Conservation (phyloP, 345 rosid species). For the Citrus mangshanensis region DNA sequence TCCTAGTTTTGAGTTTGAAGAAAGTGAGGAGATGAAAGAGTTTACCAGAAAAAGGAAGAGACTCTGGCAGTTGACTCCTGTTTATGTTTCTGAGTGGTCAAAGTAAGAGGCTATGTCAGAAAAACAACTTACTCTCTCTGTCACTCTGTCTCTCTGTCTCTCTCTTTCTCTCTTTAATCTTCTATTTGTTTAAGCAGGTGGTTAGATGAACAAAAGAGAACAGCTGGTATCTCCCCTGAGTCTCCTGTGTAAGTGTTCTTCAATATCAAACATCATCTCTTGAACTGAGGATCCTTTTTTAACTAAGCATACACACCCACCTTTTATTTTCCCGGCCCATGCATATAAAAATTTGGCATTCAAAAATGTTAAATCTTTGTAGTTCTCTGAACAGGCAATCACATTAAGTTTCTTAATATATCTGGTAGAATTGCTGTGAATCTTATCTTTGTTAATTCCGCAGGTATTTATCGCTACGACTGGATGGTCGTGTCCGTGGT, state of each 20-base stretch:
- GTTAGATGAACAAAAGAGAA: slow-evolving; percentile 84
- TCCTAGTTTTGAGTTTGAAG: slow-evolving; percentile 64
- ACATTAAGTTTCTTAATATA: neutral
- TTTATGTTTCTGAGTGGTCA: slow-evolving; percentile 65
- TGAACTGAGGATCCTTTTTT: neutral
- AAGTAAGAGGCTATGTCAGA: slow-evolving; percentile 46
- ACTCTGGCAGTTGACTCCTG: slow-evolving; percentile 83
- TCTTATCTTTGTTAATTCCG: slow-evolving; percentile 11
- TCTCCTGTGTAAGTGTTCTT: slow-evolving; percentile 78
- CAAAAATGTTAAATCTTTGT: neutral
- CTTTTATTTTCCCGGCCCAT: neutral
- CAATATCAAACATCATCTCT: neutral
- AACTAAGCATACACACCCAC: neutral
- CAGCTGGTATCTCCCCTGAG: slow-evolving; percentile 69
- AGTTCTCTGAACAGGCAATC: neutral
- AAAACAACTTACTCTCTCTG: neutral
- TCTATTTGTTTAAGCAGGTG: slow-evolving; percentile 45
- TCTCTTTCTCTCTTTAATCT: neutral
- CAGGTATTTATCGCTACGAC: slow-evolving; percentile 81
- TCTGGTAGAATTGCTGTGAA: neutral
- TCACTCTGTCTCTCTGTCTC: neutral
- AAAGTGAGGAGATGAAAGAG: slow-evolving; percentile 55
- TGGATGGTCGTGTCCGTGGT: slow-evolving; percentile 95
- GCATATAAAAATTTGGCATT: neutral
- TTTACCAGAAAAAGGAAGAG: slow-evolving; percentile 52